Base-by-base conservation (phyloP, 108 stramenopile genomes). In the Pseudonitzschia delicatissima region DNA sequence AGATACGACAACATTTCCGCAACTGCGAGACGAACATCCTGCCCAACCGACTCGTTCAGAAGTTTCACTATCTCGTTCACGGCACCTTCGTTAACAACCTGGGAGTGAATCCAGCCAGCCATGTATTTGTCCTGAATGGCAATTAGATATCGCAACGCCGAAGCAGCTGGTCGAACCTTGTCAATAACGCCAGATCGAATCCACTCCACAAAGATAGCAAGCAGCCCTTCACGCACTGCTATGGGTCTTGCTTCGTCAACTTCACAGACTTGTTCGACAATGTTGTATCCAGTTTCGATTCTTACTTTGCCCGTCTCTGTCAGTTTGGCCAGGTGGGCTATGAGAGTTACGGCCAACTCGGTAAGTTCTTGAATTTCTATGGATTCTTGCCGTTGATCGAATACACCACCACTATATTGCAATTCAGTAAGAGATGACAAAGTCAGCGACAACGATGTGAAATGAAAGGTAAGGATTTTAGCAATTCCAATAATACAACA, bases 81-180 rank as follows among this genome's bases (percentile, higher is more conserved):
- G 6, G 83, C 86, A 11, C 80, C 78, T 53, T 83, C 78, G 51
- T 82, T 83, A 35, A 87, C 82, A 48, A 84, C 75, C 63, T 87
- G 81, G 17, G 86, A 84, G 59, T 87, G 86, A 67, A 87, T 82
- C 86, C 86, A 87, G 1, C 86, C 86, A 37, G 86, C 86, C 70
- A 79, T 82, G 53, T 87, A 87, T 15, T 60, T 71, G 66, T 87
- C 81, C 34, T 81, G 52, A 31, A 75, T 74, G 0, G 78, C 75
- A 28, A 82, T 83, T 11, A 87, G 45, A 63, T 76, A 65, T 13
- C 81, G 78, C 28, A 87, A 50, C 18, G 86, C 67, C 27, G 64
- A 76, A 25, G 73, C 78, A n/a, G 82, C 80, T 7, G 79, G 45
- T 42, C 78, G 51, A 8, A 82, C 49, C 44, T 80, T 68, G 1